phyloP scores from a whole-genome alignment of 129 eudicot genomes.

The Sambucus nigra region DNA sequence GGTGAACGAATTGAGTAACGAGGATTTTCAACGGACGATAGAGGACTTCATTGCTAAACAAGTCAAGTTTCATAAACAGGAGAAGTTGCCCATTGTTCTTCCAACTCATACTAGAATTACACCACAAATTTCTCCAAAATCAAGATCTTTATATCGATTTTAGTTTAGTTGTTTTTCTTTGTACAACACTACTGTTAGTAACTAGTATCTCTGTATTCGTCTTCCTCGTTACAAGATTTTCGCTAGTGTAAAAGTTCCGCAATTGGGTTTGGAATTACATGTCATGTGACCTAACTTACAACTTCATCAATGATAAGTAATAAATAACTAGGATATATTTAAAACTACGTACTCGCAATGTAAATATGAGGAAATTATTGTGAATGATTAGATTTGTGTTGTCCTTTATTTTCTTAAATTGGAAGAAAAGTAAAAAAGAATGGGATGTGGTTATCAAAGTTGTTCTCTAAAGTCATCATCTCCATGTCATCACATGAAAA shows the following conservation, averaged over 20 bases:
- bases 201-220: too few relatives aligned
- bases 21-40: conserved; percentile 63
- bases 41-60: conserved; percentile 85
- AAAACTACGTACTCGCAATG: not conserved
- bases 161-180: too few relatives aligned
- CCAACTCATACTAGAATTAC: not conserved
- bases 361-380: not conserved
- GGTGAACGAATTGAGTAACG: conserved; percentile 59
- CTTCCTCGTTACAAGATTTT: too few relatives aligned
- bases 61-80: conserved; percentile 68
- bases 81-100: conserved; percentile 53
- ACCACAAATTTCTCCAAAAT: too few relatives aligned
- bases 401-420: not conserved
- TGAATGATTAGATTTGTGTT: not conserved
- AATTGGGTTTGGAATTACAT: too few relatives aligned
- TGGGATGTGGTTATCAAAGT: not conserved
- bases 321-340: too few relatives aligned
- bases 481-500: too few relatives aligned
- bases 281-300: too few relatives aligned
- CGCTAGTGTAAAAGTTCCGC: too few relatives aligned
- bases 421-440: not conserved
- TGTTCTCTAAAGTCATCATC: not conserved
- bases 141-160: too few relatives aligned
- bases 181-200: too few relatives aligned
- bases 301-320: too few relatives aligned